Percentiles rank a stretch among this genome's conserved stretches.
These are phyloP conservation scores for Aegilops speltoides DNA, from an alignment of 176 grass and related monocot species.

Conservation along the genomic window DNA sequence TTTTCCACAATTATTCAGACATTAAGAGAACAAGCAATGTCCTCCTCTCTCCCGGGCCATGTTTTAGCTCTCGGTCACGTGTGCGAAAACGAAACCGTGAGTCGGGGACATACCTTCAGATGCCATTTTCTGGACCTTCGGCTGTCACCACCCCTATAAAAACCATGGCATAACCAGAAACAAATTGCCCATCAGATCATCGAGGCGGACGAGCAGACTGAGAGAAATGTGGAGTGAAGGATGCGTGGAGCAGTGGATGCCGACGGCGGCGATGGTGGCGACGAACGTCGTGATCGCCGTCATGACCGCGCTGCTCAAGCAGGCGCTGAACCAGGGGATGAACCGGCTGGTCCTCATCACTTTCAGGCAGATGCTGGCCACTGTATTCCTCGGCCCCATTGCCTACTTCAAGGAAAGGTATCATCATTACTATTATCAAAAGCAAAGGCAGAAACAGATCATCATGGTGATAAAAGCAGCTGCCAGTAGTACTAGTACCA, in stretches of 20 bases:
- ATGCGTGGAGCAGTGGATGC: slow-evolving; percentile 45
- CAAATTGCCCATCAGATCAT: slow-evolving; percentile 37
- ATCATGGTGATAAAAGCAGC: background rate
- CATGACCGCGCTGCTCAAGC: slow-evolving; percentile 62
- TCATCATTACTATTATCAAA: background rate
- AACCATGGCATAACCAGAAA: slow-evolving; percentile 30
- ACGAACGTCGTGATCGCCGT: slow-evolving; percentile 43
- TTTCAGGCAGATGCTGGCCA: slow-evolving; percentile 52
- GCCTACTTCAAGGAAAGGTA: slow-evolving; percentile 77
- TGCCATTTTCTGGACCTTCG: slow-evolving; percentile 26
- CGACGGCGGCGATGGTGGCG: slow-evolving; percentile 41
- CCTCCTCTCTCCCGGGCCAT: background rate
- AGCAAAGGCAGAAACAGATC: background rate
- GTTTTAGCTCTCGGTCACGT: slow-evolving; percentile 22
- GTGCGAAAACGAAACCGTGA: slow-evolving; percentile 22
- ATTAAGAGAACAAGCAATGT: slow-evolving; percentile 14
- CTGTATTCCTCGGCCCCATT: slow-evolving; percentile 52
- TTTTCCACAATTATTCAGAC: slow-evolving; percentile 33
- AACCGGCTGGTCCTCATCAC: slow-evolving; percentile 66
- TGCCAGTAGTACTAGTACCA: background rate
- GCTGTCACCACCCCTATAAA: slow-evolving; percentile 38
- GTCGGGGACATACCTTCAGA: slow-evolving; percentile 6
- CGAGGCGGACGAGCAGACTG: background rate
- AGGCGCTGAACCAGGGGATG: slow-evolving; percentile 52
- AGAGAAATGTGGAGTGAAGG: slow-evolving; percentile 40